Base-by-base conservation (phyloP, 768 basidiomycete genomes). In the Psilocybe cyanescens region DNA sequence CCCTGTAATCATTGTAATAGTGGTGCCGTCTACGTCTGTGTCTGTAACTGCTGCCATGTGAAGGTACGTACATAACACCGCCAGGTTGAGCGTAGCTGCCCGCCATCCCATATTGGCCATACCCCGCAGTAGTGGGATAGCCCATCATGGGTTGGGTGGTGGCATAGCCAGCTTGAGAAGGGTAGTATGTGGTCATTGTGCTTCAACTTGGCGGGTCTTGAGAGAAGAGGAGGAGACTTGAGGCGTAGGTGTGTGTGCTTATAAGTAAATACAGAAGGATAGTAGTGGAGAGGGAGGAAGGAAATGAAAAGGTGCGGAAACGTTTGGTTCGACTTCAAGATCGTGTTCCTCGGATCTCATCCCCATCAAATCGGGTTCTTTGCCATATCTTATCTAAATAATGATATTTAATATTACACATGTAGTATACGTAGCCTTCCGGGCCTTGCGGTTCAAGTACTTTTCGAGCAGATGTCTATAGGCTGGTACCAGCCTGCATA, bases 151-250 rank as follows among this genome's bases (percentile, higher is more conserved):
- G 74, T 57, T 76, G 68, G 58, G 61, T 65, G 62, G 44, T 64
- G 71, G 64, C 72, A 60, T 71, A 71, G 44, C 68, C 64, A 29
- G 63, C 73, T 72, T 77, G 76, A 52, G 78, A 72, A 35, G 78
- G 78, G 68, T 79, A 78, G 71, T 80, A 79, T 59, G 72, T 37
- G 28, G 73, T 58, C 76, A 77, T 73, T 61, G 45, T 66, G 61
- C 31, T 61, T 48, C 28, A 35, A 55, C 59, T 47, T 58, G 59
- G 59, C 57, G 57, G 41, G 59, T 56, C 57, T 65, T 57, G 53
- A 58, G 56, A 57, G 24, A 58, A 59, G 45, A 59, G 29, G 29
- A 33, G 51, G 17, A 53, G 50, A 29, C n/a, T n/a, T 50, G n/a
- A 55, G 50, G 31, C 9, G 33, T 33, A 24, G 33, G 28, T 9